Conservation (phyloP, 2,329 filamentous ascomycete genomes). For the Fusarium xyrophilum region DNA sequence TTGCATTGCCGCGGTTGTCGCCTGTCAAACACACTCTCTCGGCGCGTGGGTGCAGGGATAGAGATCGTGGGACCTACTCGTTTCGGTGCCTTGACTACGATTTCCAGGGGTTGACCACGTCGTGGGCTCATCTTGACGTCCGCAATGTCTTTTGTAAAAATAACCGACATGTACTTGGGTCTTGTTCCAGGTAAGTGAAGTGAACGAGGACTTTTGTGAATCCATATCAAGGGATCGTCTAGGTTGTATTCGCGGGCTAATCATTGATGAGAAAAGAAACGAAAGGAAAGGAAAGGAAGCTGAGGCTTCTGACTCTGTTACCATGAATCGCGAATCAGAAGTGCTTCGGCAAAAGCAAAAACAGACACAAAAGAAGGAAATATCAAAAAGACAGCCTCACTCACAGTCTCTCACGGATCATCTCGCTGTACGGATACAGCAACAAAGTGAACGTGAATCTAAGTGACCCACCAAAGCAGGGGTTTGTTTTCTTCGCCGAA, state of each 20-base stretch:
- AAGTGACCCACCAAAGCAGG: slow-evolving; percentile 11
- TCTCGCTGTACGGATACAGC: neutral
- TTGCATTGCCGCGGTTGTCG: slow-evolving; percentile 12
- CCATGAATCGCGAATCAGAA: neutral
- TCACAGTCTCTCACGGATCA: slow-evolving; percentile 1
- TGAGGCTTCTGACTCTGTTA: neutral
- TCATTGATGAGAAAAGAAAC: neutral
- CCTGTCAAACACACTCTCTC: slow-evolving; percentile 9
- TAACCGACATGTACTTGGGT: neutral
- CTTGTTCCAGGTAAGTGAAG: slow-evolving; percentile 5
- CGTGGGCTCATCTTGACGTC: slow-evolving; percentile 38
- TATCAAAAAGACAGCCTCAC: slow-evolving; percentile 1
- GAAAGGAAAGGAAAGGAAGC: neutral
- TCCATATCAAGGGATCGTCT: neutral
- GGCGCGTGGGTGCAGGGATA: slow-evolving; percentile 35
- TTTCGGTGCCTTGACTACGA: slow-evolving; percentile 20
- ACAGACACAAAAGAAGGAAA: neutral
- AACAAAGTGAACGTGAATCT: neutral
- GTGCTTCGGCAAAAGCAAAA: slow-evolving; percentile 5
- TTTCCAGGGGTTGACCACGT: slow-evolving; percentile 27
- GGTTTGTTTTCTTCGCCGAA: slow-evolving; percentile 21
- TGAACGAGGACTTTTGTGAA: slow-evolving; percentile 1
- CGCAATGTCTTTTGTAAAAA: slow-evolving; percentile 28
- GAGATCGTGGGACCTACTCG: slow-evolving; percentile 24
- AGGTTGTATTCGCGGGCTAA: neutral